Conservation (phyloP, 192 early-diverging fungal species). For the Kappamyces sp. region DNA sequence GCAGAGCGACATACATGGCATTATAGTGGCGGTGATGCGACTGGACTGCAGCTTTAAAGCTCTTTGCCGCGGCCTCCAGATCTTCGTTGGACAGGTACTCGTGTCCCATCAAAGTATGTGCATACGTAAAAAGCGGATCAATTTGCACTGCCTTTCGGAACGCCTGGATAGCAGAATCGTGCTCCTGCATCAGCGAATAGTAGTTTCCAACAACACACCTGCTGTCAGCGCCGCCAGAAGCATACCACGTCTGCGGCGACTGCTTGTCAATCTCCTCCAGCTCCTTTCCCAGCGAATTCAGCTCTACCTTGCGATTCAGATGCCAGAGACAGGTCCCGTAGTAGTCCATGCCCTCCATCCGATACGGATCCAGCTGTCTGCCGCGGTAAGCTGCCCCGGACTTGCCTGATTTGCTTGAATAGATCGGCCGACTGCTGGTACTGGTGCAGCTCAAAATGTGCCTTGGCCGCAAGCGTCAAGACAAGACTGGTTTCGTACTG, state of each 20-base stretch:
- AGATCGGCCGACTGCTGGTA: conserved; percentile 5
- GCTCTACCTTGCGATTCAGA: conserved; percentile 58
- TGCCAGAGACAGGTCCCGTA: conserved; percentile 88
- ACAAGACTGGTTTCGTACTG: conserved; percentile 20
- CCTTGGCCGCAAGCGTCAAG: conserved; percentile 2
- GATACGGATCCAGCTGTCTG: conserved; percentile 62
- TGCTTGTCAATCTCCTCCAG: conserved; percentile 58
- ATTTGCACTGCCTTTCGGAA: conserved; percentile 71
- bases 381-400: neutral
- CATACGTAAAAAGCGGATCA: conserved; percentile 63
- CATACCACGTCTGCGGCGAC: conserved; percentile 74
- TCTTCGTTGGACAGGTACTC: conserved; percentile 72
- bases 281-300: conserved; percentile 69
- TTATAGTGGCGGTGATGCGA: conserved; percentile 74
- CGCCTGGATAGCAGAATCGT: conserved; percentile 66
- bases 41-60: conserved; percentile 64
- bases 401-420: neutral
- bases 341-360: conserved; percentile 72
- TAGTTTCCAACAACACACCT: conserved; percentile 40
- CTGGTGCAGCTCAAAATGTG: conserved; percentile 18
- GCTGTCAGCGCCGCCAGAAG: neutral
- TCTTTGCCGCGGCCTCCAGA: conserved; percentile 64
- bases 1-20: conserved; percentile 39
- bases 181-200: conserved; percentile 63
- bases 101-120: conserved; percentile 78